These are phyloP conservation scores for Saccharomyces hybrid DNA, from an alignment of 1,139 yeast genomes.

Conservation along the genomic window DNA sequence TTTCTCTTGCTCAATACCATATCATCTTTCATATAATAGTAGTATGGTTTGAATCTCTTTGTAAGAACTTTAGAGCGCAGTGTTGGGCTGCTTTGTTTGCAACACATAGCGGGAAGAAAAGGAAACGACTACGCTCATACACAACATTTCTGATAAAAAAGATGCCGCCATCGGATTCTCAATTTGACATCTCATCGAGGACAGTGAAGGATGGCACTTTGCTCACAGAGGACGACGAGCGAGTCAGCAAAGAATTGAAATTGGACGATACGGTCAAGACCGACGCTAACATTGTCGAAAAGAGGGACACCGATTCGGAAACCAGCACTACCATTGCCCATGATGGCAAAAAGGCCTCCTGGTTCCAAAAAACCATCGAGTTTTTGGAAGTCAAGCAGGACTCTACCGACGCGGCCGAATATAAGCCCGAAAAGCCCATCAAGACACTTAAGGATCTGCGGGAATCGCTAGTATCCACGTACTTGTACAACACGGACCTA, in stretches of 20 bases:
- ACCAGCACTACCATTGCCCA: neutral
- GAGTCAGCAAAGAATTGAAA: neutral
- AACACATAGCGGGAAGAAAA: neutral
- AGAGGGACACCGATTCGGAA: neutral
- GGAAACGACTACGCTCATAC: neutral
- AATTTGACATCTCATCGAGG: neutral
- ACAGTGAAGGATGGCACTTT: neutral
- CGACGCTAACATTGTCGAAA: neutral
- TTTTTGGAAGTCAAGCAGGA: constrained; percentile 13
- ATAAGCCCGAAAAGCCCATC: neutral
- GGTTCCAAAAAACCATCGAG: constrained; percentile 5
- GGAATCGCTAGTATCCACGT: constrained; percentile 37
- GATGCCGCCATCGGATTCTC: neutral
- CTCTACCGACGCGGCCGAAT: constrained; percentile 5
- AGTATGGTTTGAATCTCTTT: neutral
- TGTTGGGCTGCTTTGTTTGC: neutral
- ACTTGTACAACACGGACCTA: constrained; percentile 63
- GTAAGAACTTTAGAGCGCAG: neutral
- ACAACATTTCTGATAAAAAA: neutral
- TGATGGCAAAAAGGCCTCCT: neutral
- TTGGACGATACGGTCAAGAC: neutral
- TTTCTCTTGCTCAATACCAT: neutral
- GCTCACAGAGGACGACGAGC: neutral
- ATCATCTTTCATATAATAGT: neutral
- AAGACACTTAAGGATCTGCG: neutral